A percentile compares a stretch with the other conserved stretches of the same genome.
phyloP scores from a whole-genome alignment of 1,284 basidiomycete species.

The Heimioporus punctisporus region DNA sequence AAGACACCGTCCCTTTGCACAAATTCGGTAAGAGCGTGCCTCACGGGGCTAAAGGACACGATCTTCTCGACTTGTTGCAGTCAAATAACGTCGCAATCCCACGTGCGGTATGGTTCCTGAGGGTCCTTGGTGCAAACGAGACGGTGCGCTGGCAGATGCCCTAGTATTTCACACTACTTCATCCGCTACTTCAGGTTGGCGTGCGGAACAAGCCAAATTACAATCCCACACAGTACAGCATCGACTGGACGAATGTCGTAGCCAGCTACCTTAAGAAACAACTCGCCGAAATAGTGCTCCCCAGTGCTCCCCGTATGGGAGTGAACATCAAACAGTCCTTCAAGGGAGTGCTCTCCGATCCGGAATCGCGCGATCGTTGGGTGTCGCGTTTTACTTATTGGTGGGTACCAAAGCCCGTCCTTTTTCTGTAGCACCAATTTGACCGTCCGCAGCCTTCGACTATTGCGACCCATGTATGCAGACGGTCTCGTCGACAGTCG shows the following conservation, averaged over 20 bases:
- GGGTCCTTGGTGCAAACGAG: slow-evolving; percentile 95
- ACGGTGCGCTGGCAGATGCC: slow-evolving; percentile 52
- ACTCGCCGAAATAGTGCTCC: slow-evolving; percentile 82
- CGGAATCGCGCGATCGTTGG: slow-evolving; percentile 76
- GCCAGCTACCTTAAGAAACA: slow-evolving; percentile 93
- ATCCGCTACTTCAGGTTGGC: slow-evolving; percentile 51
- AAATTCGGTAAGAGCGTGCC: slow-evolving; percentile 92
- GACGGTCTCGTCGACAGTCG: slow-evolving; percentile 85
- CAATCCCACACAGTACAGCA: slow-evolving; percentile 83
- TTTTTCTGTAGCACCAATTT: slow-evolving; percentile 6
- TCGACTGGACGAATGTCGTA: slow-evolving; percentile 89
- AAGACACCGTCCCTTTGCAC: slow-evolving; percentile 85
- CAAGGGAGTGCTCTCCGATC: slow-evolving; percentile 74
- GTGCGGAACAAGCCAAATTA: slow-evolving; percentile 72
- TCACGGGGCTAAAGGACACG: slow-evolving; percentile 92
- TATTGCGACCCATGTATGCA: slow-evolving; percentile 79
- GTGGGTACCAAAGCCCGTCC: slow-evolving; percentile 40
- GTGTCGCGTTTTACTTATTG: slow-evolving; percentile 82
- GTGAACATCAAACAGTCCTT: slow-evolving; percentile 81
- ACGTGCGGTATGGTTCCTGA: slow-evolving; percentile 94
- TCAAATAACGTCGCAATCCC: slow-evolving; percentile 81
- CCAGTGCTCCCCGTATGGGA: slow-evolving; percentile 72
- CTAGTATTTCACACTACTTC: not conserved
- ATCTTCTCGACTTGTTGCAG: slow-evolving; percentile 89
- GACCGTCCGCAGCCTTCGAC: slow-evolving; percentile 53